Base-by-base conservation (phyloP, 768 basidiomycete species). In the Lactarius sanguifluus region DNA sequence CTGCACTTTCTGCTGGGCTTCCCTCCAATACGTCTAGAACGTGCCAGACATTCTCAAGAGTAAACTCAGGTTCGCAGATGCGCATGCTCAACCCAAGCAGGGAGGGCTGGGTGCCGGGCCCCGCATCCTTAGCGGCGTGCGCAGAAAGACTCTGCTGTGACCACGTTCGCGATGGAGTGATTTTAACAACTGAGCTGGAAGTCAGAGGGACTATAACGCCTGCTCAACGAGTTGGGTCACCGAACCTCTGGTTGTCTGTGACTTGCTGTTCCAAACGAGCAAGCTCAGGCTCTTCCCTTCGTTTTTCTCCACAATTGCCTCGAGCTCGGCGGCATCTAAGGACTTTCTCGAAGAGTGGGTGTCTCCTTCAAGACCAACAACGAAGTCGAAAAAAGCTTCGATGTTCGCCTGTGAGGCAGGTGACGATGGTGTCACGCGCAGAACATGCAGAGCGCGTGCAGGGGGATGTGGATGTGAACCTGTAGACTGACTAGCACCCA, bases 21-120 rank as follows among this genome's bases (percentile, higher is more conserved):
- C 94, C 96, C 76, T 99, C 96, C 47, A 96, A 79, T 16, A 99
- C 94, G 74, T 99, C 97, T 56, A 99, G 81, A 47, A 99, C 94
- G 77, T 98, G 97, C 96, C 97, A 99, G 6, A 99, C 95, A 69
- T 91, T 93, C 73, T 98, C 94, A 23, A 92, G 80, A 18, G 96
- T 91, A 59, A 85, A 82, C 71, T 92, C 89, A 5, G 96, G 95
- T 74, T 92, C 86, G 74, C 97, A 99, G 74, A 98, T 84, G 25
- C 96, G 86, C 86, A 98, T 89, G 73, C 91, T 94, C 8, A 99
- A 81, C 1, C 97, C 97, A 30, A 99, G 82, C n/a, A 98, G 77
- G 10, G 95, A 96, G 5, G 96, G 96, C 72, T 91, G 89, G 5
- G 81, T 77, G 23, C 78, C 78, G 8, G 78, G 69, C 47, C 77